Evolutionary conservation across 2,329 filamentous ascomycete genomes (phyloP).

Genomic region (Cryphonectria parasitica): DNA sequence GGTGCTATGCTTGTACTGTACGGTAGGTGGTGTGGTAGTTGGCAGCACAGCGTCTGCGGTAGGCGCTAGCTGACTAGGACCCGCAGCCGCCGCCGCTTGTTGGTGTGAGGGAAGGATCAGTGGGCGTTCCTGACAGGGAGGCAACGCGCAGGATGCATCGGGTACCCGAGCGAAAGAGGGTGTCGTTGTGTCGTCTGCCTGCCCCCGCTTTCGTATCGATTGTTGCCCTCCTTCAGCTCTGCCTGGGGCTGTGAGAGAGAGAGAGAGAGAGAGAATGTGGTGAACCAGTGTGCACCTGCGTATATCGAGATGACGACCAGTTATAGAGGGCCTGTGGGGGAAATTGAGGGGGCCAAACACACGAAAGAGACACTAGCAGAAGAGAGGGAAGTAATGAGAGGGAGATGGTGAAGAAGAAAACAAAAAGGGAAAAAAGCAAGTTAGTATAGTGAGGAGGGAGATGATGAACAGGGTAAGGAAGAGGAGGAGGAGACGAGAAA

Average conservation of each 20-base stretch:
- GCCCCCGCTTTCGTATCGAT: constrained; percentile 3
- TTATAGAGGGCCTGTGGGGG: neutral
- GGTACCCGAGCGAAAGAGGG: constrained; percentile 1
- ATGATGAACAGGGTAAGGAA: neutral
- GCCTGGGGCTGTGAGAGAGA: neutral
- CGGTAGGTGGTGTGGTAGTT: neutral
- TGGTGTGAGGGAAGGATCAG: neutral
- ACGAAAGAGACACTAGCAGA: neutral
- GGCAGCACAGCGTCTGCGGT: neutral
- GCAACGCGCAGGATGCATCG: constrained; percentile 1
- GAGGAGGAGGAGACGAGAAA: neutral
- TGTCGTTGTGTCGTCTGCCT: constrained; percentile 3
- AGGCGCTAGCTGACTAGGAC: constrained; percentile 3
- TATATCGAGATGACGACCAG: neutral
- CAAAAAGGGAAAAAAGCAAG: neutral
- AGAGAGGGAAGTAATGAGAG: neutral
- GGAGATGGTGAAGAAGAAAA: neutral
- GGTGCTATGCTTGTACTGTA: neutral
- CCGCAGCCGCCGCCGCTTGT: neutral
- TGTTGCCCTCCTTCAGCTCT: neutral
- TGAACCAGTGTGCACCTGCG: neutral
- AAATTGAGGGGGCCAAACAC: neutral
- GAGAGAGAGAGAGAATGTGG: neutral
- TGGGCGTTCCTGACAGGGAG: constrained; percentile 4
- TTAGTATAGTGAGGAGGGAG: neutral